Base-by-base conservation (phyloP, 176 grass and related monocot genomes). In the Cenchrus americanus region DNA sequence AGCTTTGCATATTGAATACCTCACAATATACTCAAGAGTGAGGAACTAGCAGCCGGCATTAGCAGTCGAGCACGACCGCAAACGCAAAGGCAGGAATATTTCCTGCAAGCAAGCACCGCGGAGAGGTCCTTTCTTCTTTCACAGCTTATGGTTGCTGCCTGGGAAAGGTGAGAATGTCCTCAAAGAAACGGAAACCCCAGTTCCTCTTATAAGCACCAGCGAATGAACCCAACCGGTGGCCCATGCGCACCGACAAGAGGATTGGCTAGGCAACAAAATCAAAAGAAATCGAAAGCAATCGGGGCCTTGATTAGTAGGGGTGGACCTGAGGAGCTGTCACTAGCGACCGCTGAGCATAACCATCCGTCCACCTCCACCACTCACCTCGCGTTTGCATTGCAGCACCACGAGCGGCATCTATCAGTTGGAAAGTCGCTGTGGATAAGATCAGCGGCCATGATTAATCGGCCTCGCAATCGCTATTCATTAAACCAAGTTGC, bases 381-480 rank as follows among this genome's bases (percentile, higher is more conserved):
- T n/a, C 21, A 70, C 34, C 57, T 71, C n/a, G 40, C 46, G 11
- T 42, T 30, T 10, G 64, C 63, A 13, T 42, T 10, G 64, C 63
- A 13, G 41, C 21, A 52, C 66, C 59, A 65, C 0, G 70, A 70
- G 22, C 41, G 55, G 64, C 71, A 82, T 86, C 54, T 21, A 77
- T 59, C 77, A 9, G 83, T 76, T 89, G 72, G 10, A 63, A 44
- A 18, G 83, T 89, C 88, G 55, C 88, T 82, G 64, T 62, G 72
- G 83, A 76, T 53, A 54, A 64, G 71, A 89, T 85, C 62, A 44
- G n/a, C 5, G 62, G 62, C 71, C 79, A 81, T 55, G 40, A 70
- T 81, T 58, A 58, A 18, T 58, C 65, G 37, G 50, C 14, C 34
- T 18, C 3, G 21, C 79, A 11, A 26, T 58, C 41, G 41, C 5